Evolutionary conservation across 768 basidiomycete genomes (phyloP), one percentile per base, ranked within the genome.

Genomic region (Pleurotus platypus): DNA sequence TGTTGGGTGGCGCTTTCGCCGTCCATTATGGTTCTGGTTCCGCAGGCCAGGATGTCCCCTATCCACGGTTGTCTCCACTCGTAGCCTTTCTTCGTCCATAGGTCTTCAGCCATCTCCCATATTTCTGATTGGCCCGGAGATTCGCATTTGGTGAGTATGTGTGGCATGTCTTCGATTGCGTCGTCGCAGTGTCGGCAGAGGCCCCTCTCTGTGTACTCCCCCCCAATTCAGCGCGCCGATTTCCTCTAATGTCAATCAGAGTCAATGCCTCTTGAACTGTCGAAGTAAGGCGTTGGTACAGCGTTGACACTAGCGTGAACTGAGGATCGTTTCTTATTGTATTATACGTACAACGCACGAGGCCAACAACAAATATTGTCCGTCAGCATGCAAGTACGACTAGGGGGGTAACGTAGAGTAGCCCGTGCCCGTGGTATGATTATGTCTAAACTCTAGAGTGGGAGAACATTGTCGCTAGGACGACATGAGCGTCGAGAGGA

Each of bases 101-200:
- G 15, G n/a, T 58, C 39, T 37, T 57, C 40, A 1, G 59, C 62
- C 1, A 61, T 24, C 15, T 58, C 22, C 70, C 70, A 73, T 9
- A 68, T 46, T 16, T 15, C 22, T 40, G 48, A 40, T 46, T 68
- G 68, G 0, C 66, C 66, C 1, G 60, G 54, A 1, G 48, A 56
- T 43, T 26, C 24, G 46, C 72, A 73, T 20, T 69, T 55, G 0
- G 53, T 58, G 1, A 72, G 60, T 5, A 71, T 70, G 46, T 74
- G 71, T 9, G 66, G 61, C 57, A 73, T 61, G 5, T 40, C 39
- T 3, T 40, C 39, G n/a, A 40, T n/a, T 2, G 2, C 12, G 2
- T 40, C 39, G 3, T 40, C 2, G n/a, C 0, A 61, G 62, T n/a
- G 26, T 20, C 20, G 2, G 20, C 20, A 20, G 20, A 20, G 20